phyloP scores from a whole-genome alignment of 257 asterid genomes.

The Penstemon eatonii region DNA sequence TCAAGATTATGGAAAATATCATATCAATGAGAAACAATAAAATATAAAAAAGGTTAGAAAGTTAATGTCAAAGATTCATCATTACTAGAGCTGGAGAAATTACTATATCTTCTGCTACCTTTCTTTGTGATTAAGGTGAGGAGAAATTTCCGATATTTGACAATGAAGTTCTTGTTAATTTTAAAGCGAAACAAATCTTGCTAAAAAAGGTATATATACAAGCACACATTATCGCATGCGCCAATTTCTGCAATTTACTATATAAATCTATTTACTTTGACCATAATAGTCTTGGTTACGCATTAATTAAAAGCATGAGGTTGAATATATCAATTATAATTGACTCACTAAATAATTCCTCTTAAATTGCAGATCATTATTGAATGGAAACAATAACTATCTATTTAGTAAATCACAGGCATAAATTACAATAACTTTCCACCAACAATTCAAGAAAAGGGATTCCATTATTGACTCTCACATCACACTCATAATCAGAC shows the following conservation, averaged over 20 bases:
- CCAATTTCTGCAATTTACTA: conserved; percentile 13
- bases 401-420: neutral
- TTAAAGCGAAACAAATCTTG: conserved; percentile 3
- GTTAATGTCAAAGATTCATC: conserved; percentile 15
- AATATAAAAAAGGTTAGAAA: conserved; percentile 4
- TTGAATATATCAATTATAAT: conserved; percentile 9
- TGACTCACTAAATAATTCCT: conserved; percentile 13
- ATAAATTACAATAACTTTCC: conserved; percentile 21
- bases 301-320: conserved; percentile 5
- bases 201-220: neutral
- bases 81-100: conserved; percentile 3
- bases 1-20: neutral
- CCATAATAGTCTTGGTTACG: conserved; percentile 16
- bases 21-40: neutral
- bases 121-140: neutral
- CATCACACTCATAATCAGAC: conserved; percentile 21
- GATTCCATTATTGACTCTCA: conserved; percentile 12
- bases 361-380: neutral
- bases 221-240: neutral
- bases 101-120: conserved; percentile 14
- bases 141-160: neutral
- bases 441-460: conserved; percentile 2
- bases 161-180: neutral
- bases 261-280: conserved; percentile 18
- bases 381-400: conserved; percentile 8